Base-by-base conservation (phyloP, 495 filamentous ascomycete genomes). In the Daldinia caldariorum region DNA sequence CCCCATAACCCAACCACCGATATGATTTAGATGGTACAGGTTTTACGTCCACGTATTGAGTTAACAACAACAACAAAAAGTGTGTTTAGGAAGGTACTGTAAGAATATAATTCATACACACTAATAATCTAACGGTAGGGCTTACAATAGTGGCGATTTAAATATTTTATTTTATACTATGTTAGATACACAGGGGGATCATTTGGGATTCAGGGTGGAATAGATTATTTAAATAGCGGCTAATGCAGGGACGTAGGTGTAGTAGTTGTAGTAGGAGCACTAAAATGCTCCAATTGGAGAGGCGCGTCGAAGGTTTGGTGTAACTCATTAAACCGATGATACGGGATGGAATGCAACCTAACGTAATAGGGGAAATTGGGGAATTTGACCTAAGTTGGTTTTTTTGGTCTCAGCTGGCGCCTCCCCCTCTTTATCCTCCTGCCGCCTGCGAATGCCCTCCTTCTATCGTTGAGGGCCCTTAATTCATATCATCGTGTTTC, bases 201-300 rank as follows among this genome's bases (percentile, higher is more conserved):
- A 38, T 8, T 61, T 61, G 16, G 39, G 34, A 54, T 63, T 56
- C 43, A 54, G 59, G 54, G 60, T 29, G 18, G 41, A 37, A 59
- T 58, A 41, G 22, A 59, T 58, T 38, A 43, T 51, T 43, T 34
- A 45, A 31, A 57, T 26, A 58, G 68, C 58, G 54, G 61, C 70
- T 72, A 72, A 72, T 72, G 70, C 70, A 72, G 70, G 70, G 61
- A 72, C 70, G 56, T 65, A 50, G 70, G 29, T 34, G 16, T 67
- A 53, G 35, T 43, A 53, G 35, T 43, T 43, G 41, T 26, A 41
- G 43, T 51, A n/a, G n/a, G n/a, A n/a, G n/a, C n/a, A 53, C 12
- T 53, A 3, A 14, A 7, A 16, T 13, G 53, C 41, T 31, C 63
- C 59, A 67, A 71, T 71, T 57, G 32, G 69, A 72, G 39, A 51